A percentile compares a stretch with the other conserved stretches of the same genome.
These are phyloP conservation scores for Leccinum colubrinum DNA, from an alignment of 1,284 basidiomycete species.

Conservation along the genomic window DNA sequence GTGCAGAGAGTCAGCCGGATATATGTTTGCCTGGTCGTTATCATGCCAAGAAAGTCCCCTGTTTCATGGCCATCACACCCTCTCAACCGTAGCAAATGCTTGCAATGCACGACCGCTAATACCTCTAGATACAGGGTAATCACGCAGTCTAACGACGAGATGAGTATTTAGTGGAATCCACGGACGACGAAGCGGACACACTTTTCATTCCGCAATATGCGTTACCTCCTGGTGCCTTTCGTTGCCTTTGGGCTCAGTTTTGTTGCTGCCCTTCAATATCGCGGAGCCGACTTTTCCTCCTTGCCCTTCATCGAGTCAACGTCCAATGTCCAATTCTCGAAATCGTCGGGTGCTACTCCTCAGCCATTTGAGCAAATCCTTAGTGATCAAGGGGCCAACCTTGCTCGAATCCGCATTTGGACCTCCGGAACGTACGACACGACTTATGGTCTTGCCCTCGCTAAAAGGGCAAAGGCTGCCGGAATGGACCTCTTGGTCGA, in stretches of 20 bases:
- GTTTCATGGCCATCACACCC: background rate
- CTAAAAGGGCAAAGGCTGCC: constrained; percentile 8
- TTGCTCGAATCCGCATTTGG: constrained; percentile 18
- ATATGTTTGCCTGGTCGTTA: background rate
- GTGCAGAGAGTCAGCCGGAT: too few species aligned
- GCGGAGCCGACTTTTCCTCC: constrained; percentile 20
- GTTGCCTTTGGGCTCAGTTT: constrained; percentile 3
- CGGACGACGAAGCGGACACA: background rate
- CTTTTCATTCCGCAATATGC: constrained; percentile 6
- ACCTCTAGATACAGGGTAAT: background rate
- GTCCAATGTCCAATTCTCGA: background rate
- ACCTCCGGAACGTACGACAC: constrained; percentile 13
- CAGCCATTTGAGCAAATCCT: constrained; percentile 16
- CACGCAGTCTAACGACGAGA: background rate
- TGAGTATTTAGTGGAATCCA: background rate
- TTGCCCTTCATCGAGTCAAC: constrained; percentile 15
- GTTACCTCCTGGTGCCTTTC: background rate
- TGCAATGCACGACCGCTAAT: background rate
- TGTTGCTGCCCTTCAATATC: constrained; percentile 10
- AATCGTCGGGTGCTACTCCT: background rate
- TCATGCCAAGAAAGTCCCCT: background rate
- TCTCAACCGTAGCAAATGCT: background rate
- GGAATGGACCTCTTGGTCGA: constrained; percentile 17
- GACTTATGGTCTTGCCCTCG: constrained; percentile 15
- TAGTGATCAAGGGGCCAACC: constrained; percentile 8